A percentile compares a stretch with the other conserved stretches of the same genome.
phyloP scores from a whole-genome alignment of 805 yeast genomes.

The Cyberlindnera lachancei region DNA sequence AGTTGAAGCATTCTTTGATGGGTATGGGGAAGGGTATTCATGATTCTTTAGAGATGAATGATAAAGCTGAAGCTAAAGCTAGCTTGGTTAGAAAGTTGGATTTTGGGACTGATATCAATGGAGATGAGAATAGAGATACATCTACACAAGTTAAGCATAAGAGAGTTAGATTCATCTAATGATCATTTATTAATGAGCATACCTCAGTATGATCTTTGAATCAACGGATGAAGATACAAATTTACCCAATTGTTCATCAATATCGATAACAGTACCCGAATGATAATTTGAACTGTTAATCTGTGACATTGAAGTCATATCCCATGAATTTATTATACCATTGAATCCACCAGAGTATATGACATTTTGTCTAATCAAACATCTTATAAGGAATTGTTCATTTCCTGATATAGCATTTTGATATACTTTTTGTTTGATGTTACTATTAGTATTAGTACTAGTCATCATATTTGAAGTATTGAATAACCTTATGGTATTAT shows the following conservation, averaged over 20 bases:
- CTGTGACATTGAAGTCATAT: conserved; percentile 40
- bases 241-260: conserved; percentile 39
- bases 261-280: conserved; percentile 51
- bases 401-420: conserved; percentile 51
- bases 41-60: no score
- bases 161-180: conserved; percentile 7
- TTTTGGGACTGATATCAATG: conserved; percentile 1
- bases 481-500: conserved; percentile 49
- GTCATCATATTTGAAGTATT: no score
- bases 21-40: no score
- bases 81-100: conserved; percentile 4
- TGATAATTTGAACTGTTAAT: conserved; percentile 51
- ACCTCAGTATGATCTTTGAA: conserved; percentile 45
- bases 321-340: conserved; percentile 53
- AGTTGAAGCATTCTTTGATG: conserved; percentile 7
- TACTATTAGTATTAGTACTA: conserved; percentile 24
- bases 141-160: conserved; percentile 1
- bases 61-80: no score
- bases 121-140: conserved; percentile 1
- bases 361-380: conserved; percentile 35
- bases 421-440: conserved; percentile 39
- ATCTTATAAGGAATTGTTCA: conserved; percentile 45
- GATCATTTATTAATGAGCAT: conserved; percentile 7
- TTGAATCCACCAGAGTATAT: conserved; percentile 59
- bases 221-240: conserved; percentile 48